Evolutionary conservation across 148 eudicot genomes (phyloP), one percentile per base, ranked within the genome.

Genomic region (Rhododendron simsii): DNA sequence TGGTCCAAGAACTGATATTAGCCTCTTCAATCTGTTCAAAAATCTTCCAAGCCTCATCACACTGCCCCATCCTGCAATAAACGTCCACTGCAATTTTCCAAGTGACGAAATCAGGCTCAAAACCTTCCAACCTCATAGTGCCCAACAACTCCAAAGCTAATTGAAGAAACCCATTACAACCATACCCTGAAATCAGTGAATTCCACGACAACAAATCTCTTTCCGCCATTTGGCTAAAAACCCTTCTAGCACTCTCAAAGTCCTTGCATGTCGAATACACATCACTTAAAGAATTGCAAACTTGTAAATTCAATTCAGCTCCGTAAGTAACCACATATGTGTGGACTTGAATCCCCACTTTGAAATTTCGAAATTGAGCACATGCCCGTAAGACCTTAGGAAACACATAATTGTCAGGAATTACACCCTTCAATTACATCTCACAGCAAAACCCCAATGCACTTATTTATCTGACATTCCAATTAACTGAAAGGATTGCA

Each of bases 1-100:
- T 91, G 45, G 93, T 93, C 95, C 93, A 91, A n/a, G 93, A 90
- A 35, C 90, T 88, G 16, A 90, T 61, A 91, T 85, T 91, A 82
- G 92, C 92, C 59, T 88, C 90, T 35, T 69, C 8, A 84, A 93
- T 91, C 84, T 85, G 84, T 78, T 48, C 14, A 75, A 91, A 91
- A 75, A 90, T 86, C 55, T 82, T 79, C 50, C 81, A 83, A 33
- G 44, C 93, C 71, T 91, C 92, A 18, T 88, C 89, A 84, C 91
- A 93, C 81, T 83, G 85, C 35, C 93, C 92, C 89, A 89, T 87
- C 71, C 88, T 88, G 65, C 89, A 91, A 85, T 91, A 91, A 90
- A 91, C 93, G 89, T 91, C 95, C 92, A 91, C 87, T 21, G 83
- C 71, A 76, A 90, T 86, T 55, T 93, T 93, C 87, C 89, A 82